Evolutionary conservation across 2,329 filamentous ascomycete genomes (phyloP), one percentile per base, ranked within the genome.

Genomic region (Pestalotiopsis sp.): DNA sequence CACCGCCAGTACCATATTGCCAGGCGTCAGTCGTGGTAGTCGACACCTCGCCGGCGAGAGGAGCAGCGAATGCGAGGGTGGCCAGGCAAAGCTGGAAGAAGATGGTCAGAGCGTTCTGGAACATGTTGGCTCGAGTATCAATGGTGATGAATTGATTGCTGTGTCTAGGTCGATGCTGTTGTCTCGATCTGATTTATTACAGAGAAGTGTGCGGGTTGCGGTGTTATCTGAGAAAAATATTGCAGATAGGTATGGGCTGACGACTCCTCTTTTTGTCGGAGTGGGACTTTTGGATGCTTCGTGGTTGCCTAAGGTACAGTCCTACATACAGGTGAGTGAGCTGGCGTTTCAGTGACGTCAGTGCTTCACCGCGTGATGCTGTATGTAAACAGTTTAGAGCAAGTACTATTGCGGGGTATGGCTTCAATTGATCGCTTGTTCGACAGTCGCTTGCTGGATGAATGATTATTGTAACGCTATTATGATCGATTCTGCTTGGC

Each of bases 1-100:
- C 89, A 17, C 89, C 89, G 31, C 89, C 88, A 2, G 86, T 87
- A 56, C 89, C 89, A 62, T 88, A 89, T 68, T 89, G 84, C 85
- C 86, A 88, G 11, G 85, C 78, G 72, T 85, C 82, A 39, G 78
- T 78, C 58, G 77, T 72, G 25, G 72, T 75, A 7, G 80, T 78
- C 9, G 83, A 72, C 41, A 82, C 78, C 7, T 78, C 79, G 57
- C 79, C 76, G 14, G 75, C 76, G 41, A 84, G 69, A 63, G 85
- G 84, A 2, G 86, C 86, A 25, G 86, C 87, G 67, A 83, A 79
- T 61, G 84, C 81, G 67, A 87, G 77, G 57, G 82, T 77, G 65
- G 86, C 81, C 73, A 86, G 81, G 73, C 81, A 84, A 72, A 88
- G 83, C 78, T 89, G 86, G 69, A 89, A 80, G 71, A 89, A 73